Percentiles rank a stretch among this genome's conserved stretches.
Evolutionary conservation across 2,329 filamentous ascomycete species (phyloP).

Genomic region (Cephalotrichum gorgonifer): DNA sequence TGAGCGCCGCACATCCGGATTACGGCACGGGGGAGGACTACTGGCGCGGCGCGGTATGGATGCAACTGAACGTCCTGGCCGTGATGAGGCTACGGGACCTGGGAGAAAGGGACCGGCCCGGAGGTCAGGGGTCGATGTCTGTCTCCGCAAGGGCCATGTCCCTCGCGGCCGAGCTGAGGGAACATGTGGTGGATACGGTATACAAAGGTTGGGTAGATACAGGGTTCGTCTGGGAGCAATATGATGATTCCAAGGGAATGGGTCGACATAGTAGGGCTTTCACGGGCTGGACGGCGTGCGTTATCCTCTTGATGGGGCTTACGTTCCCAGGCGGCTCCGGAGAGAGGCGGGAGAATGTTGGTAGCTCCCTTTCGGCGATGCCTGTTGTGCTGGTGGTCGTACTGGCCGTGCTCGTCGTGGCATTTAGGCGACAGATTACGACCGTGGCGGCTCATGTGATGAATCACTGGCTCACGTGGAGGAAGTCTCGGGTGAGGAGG

Average conservation of each 20-base stretch:
- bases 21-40: slow-evolving; percentile 95
- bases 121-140: slow-evolving; percentile 18
- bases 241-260: slow-evolving; percentile 81
- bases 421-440: not conserved
- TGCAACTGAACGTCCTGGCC: slow-evolving; percentile 89
- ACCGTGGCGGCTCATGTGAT: not conserved
- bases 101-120: slow-evolving; percentile 52
- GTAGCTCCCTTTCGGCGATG: not conserved
- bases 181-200: slow-evolving; percentile 80
- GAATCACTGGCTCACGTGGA: not conserved
- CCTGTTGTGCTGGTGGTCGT: not conserved
- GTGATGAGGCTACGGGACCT: slow-evolving; percentile 66
- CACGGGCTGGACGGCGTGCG: slow-evolving; percentile 84
- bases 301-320: not conserved
- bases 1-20: slow-evolving; percentile 72
- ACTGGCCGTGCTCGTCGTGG: not conserved
- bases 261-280: slow-evolving; percentile 96
- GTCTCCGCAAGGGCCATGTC: slow-evolving; percentile 57
- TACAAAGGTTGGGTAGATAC: slow-evolving; percentile 82
- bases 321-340: not conserved
- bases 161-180: slow-evolving; percentile 67
- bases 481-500: not conserved
- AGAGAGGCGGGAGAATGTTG: not conserved
- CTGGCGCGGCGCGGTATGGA: slow-evolving; percentile 91
- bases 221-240: slow-evolving; percentile 99